phyloP scores from a whole-genome alignment of 345 rosid species.

The Brassica nigra region DNA sequence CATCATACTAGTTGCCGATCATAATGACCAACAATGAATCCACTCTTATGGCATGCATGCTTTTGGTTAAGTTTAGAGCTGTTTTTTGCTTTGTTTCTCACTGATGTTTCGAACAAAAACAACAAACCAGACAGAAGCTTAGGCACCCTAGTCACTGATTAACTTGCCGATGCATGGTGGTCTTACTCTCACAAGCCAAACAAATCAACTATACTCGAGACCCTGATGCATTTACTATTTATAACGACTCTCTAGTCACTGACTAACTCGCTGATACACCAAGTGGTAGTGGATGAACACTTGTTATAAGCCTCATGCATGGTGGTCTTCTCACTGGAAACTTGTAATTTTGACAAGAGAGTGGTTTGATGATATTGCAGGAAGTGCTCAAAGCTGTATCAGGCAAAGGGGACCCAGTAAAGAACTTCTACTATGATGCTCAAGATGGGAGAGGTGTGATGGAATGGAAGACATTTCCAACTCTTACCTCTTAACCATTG shows the following conservation, averaged over 20 bases:
- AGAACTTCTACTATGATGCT: conserved; percentile 90
- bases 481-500: conserved; percentile 29
- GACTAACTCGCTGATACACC: too few relatives aligned
- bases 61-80: too few relatives aligned
- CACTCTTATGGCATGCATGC: neutral
- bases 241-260: conserved; percentile 5
- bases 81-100: too few relatives aligned
- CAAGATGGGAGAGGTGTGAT: conserved; percentile 84
- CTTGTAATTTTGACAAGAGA: conserved; percentile 1
- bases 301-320: neutral
- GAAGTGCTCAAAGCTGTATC: conserved; percentile 93
- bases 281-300: neutral
- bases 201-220: neutral
- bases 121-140: conserved; percentile 6
- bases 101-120: neutral
- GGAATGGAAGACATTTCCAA: conserved; percentile 62
- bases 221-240: neutral
- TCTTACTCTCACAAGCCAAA: neutral
- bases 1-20: conserved; percentile 6
- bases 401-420: conserved; percentile 82
- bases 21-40: neutral
- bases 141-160: conserved; percentile 9
- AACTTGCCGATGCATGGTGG: conserved; percentile 9
- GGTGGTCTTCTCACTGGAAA: neutral
- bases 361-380: conserved; percentile 41